Evolutionary conservation across 352 stramenopile genomes (phyloP).

Genomic region (Globisporangium apiculatum): DNA sequence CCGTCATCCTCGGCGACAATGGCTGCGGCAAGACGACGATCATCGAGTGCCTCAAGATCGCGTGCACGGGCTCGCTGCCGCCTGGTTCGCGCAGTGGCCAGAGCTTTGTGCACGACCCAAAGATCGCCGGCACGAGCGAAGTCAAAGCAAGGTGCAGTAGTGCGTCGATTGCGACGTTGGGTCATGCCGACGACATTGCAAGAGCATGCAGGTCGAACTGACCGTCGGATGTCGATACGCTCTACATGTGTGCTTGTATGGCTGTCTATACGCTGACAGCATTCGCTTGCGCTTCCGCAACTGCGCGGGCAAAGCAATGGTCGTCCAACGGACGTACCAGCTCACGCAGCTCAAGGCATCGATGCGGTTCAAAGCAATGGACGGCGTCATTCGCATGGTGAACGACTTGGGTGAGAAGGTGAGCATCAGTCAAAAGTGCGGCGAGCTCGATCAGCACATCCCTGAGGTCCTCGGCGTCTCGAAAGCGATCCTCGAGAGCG

Average conservation of each 20-base stretch:
- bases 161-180: background rate
- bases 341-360: constrained; percentile 90
- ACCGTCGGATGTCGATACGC: too few relatives aligned
- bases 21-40: constrained; percentile 99
- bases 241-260: background rate
- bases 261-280: constrained; percentile 14
- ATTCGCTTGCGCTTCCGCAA: constrained; percentile 92
- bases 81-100: constrained; percentile 86
- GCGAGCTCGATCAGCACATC: constrained; percentile 92
- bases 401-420: constrained; percentile 89
- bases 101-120: constrained; percentile 97
- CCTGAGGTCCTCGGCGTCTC: constrained; percentile 94
- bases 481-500: constrained; percentile 97
- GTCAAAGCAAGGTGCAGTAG: constrained; percentile 50
- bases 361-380: constrained; percentile 94
- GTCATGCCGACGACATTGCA: too few relatives aligned
- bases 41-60: constrained; percentile 99
- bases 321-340: constrained; percentile 94
- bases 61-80: constrained; percentile 92
- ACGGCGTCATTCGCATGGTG: constrained; percentile 92
- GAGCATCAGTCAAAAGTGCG: constrained; percentile 93
- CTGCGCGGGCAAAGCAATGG: constrained; percentile 74
- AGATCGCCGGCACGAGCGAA: constrained; percentile 89
- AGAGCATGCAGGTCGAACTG: too few relatives aligned
- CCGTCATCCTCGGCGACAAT: constrained; percentile 97